phyloP scores from a whole-genome alignment of 2,329 filamentous ascomycete species.

The Talaromyces pinophilus region DNA sequence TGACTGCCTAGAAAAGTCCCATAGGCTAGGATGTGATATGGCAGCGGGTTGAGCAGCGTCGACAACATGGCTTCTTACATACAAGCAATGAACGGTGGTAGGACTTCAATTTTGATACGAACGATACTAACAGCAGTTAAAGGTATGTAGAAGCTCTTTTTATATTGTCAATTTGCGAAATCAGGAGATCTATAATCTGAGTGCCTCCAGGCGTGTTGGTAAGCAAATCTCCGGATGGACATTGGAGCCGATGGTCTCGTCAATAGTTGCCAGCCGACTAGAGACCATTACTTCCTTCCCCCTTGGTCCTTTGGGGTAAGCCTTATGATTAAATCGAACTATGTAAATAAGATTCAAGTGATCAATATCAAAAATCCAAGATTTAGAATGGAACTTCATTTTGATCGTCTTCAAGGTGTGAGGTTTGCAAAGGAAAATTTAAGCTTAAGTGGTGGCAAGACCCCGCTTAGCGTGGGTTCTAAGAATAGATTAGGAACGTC shows the following conservation, averaged over 20 bases:
- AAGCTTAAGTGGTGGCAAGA: not conserved
- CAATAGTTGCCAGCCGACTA: conserved; percentile 13
- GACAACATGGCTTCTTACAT: conserved; percentile 15
- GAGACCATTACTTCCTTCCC: not conserved
- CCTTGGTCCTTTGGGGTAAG: not conserved
- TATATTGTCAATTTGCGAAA: not conserved
- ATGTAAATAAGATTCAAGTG: not conserved
- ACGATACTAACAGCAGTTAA: too few species aligned
- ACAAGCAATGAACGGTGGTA: too few species aligned
- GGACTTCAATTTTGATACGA: too few species aligned
- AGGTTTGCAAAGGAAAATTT: not conserved
- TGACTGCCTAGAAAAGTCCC: conserved; percentile 44
- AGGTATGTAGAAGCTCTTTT: not conserved
- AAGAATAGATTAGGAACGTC: not conserved
- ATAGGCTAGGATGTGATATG: conserved; percentile 43
- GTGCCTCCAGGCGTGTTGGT: not conserved
- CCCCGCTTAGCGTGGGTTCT: not conserved
- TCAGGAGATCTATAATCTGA: too few species aligned
- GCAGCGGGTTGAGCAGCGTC: conserved; percentile 28
- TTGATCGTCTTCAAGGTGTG: not conserved
- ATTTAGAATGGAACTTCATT: not conserved
- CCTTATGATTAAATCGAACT: not conserved
- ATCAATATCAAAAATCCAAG: not conserved
- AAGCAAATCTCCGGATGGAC: conserved; percentile 12
- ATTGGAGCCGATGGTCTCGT: conserved; percentile 9